A percentile compares a stretch with the other conserved stretches of the same genome.
These are phyloP conservation scores for Trypanosoma cruzi DNA, from an alignment of 208 protist genomes.

Conservation along the genomic window DNA sequence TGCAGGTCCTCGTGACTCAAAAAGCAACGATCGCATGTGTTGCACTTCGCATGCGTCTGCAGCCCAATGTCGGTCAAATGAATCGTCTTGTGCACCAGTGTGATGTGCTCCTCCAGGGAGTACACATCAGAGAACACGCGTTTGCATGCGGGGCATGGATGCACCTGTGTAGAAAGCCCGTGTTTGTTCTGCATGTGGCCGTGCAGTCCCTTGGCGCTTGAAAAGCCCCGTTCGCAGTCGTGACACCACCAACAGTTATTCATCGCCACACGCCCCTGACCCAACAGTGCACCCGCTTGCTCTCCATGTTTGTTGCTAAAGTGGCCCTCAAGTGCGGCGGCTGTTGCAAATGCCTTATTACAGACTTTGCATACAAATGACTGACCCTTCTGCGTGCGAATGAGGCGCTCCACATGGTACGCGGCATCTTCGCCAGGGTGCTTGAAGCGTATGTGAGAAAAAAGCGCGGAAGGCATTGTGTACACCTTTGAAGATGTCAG, in stretches of 20 bases:
- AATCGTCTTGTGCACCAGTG: conserved; percentile 42
- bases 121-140: conserved; percentile 67
- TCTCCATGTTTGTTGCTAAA: conserved; percentile 43
- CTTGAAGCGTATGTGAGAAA: conserved; percentile 86
- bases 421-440: conserved; percentile 75
- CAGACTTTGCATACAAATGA: conserved; percentile 60
- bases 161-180: conserved; percentile 34
- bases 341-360: conserved; percentile 36
- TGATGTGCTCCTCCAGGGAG: conserved; percentile 69
- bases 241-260: conserved; percentile 84
- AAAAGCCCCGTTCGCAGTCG: conserved; percentile 78
- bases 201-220: conserved; percentile 47
- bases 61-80: conserved; percentile 50
- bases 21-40: conserved; percentile 63
- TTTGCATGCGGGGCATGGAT: conserved; percentile 85
- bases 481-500: conserved; percentile 43
- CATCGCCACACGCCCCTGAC: conserved; percentile 22
- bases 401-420: conserved; percentile 75
- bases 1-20: conserved; percentile 60
- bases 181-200: conserved; percentile 65
- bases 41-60: conserved; percentile 45
- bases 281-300: not conserved
- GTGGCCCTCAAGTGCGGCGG: conserved; percentile 43
- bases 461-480: conserved; percentile 76
- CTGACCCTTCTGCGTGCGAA: conserved; percentile 35